Percentiles rank a stretch among this genome's conserved stretches.
phyloP scores from a whole-genome alignment of 2,329 filamentous ascomycete genomes.

The Zymoseptoria tritici region DNA sequence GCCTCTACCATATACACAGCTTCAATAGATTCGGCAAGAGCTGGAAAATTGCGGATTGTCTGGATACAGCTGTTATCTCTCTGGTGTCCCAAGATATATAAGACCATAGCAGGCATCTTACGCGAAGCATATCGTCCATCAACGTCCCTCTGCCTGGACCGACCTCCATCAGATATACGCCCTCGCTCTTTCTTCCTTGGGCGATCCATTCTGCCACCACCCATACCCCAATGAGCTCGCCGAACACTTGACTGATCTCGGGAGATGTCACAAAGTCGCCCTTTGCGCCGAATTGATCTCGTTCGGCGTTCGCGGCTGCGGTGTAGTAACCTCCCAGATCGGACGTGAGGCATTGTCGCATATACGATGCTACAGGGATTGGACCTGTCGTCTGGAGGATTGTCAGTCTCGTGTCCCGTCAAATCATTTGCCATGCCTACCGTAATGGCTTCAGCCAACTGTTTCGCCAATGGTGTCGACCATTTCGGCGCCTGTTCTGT shows the following conservation, averaged over 20 bases:
- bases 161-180: conserved; percentile 85
- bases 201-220: conserved; percentile 94
- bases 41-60: conserved; percentile 78
- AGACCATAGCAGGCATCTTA: conserved; percentile 37
- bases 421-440: conserved; percentile 51
- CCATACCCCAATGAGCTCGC: conserved; percentile 90
- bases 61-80: conserved; percentile 32
- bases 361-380: conserved; percentile 84
- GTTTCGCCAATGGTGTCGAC: conserved; percentile 88
- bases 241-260: conserved; percentile 95
- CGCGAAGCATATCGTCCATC: conserved; percentile 92
- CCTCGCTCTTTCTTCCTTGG: conserved; percentile 65
- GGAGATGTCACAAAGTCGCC: conserved; percentile 97
- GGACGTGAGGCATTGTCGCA: conserved; percentile 96
- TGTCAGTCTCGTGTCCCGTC: too few species aligned
- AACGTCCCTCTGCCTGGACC: conserved; percentile 89
- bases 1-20: conserved; percentile 92
- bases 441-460: conserved; percentile 76
- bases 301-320: conserved; percentile 51
- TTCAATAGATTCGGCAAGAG: conserved; percentile 68
- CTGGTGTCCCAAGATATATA: conserved; percentile 5
- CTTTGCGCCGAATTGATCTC: conserved; percentile 84
- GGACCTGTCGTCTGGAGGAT: conserved; percentile 67
- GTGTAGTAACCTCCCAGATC: conserved; percentile 93
- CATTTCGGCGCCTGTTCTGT: conserved; percentile 48